phyloP scores from a whole-genome alignment of 1,284 basidiomycete genomes.

The Neolentinus lepideus region DNA sequence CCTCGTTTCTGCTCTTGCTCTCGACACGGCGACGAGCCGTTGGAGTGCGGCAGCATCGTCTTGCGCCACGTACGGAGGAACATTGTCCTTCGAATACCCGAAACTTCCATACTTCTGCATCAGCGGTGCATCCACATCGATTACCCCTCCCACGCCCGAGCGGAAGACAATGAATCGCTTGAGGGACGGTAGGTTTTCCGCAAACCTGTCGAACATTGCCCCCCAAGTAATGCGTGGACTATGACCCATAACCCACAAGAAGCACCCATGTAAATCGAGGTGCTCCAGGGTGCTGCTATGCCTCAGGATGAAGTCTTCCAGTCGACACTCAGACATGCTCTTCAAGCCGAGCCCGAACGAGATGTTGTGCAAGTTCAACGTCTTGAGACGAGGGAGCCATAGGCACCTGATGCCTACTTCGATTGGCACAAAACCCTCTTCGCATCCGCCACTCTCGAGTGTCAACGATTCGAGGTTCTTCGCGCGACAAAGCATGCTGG shows the following conservation, averaged over 20 bases:
- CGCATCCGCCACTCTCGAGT: not conserved
- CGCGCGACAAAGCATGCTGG: not conserved
- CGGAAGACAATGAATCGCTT: not conserved
- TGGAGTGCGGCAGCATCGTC: not conserved
- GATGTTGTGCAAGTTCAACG: not conserved
- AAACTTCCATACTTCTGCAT: not conserved
- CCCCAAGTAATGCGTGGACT: not conserved
- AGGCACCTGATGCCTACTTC: not conserved
- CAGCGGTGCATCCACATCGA: not conserved
- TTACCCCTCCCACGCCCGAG: not conserved
- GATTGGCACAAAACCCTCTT: not conserved
- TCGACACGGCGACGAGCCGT: not conserved
- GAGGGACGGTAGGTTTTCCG: not conserved
- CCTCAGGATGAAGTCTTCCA: not conserved
- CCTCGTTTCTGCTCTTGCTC: too few species aligned
- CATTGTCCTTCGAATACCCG: not conserved
- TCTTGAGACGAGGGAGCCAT: not conserved
- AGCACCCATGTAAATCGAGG: not conserved
- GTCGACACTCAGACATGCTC: not conserved
- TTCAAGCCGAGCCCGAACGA: not conserved
- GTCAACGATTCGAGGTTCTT: not conserved
- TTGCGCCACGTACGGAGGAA: not conserved
- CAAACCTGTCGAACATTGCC: not conserved
- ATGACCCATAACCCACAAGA: not conserved
- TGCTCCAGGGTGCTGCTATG: not conserved